Evolutionary conservation across 83 land plant species (phyloP).

Genomic region (Larix sibirica): DNA sequence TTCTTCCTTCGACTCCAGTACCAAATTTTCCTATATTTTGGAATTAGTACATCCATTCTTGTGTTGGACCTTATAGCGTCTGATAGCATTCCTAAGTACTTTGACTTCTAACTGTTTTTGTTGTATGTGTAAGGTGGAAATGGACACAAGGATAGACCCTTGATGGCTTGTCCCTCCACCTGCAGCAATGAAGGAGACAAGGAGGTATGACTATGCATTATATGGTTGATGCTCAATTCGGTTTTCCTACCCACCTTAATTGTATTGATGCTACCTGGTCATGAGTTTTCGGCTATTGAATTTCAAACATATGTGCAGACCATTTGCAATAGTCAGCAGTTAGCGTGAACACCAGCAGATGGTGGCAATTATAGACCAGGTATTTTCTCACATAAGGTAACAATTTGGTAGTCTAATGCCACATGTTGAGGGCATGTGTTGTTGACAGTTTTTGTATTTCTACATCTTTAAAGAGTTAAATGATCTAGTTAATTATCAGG

Average conservation of each 20-base stretch:
- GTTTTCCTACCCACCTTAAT: neutral
- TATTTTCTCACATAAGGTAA: neutral
- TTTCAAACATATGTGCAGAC: constrained; percentile 4
- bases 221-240: constrained; percentile 7
- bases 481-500: constrained; percentile 3
- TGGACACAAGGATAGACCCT: neutral
- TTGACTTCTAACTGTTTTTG: neutral
- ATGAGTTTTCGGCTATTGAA: neutral
- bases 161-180: constrained; percentile 6
- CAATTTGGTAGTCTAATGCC: neutral
- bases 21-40: neutral
- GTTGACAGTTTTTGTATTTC: neutral
- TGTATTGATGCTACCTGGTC: neutral
- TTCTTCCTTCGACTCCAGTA: neutral
- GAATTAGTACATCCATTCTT: neutral
- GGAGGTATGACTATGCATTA: neutral
- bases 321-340: constrained; percentile 5
- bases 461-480: neutral
- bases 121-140: constrained; percentile 1
- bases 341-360: neutral
- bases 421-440: neutral
- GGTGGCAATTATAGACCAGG: neutral
- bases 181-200: constrained; percentile 13
- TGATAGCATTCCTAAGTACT: neutral
- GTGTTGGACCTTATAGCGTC: neutral